Evolutionary conservation across 179 eudicot genomes (phyloP).

Genomic region (Beta lomatogona): DNA sequence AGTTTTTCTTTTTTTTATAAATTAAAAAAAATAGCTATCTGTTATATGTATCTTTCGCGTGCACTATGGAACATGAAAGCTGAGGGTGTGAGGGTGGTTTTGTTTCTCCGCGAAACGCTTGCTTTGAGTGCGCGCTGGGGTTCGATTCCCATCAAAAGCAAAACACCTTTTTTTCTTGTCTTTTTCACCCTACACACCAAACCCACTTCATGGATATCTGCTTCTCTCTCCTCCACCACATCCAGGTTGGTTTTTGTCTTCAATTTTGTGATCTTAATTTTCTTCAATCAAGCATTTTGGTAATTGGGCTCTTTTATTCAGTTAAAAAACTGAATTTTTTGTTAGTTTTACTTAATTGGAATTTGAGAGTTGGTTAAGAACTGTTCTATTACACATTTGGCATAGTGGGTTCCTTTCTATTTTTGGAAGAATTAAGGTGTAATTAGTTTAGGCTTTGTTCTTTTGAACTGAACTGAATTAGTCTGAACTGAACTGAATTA

Average conservation of each 20-base stretch:
- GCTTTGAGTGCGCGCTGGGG: too few relatives aligned
- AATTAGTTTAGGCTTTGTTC: too few relatives aligned
- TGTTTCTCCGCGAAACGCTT: too few relatives aligned
- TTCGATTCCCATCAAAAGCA: too few relatives aligned
- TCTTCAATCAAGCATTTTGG: not conserved
- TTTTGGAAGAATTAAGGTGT: not conserved
- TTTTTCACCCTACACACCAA: conserved; percentile 31
- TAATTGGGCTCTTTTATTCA: not conserved
- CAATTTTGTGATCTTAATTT: not conserved
- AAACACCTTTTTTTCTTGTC: too few relatives aligned
- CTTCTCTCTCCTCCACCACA: conserved; percentile 45
- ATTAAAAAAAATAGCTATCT: too few relatives aligned
- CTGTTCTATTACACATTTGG: conserved; percentile 11
- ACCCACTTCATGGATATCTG: conserved; percentile 30
- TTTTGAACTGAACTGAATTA: too few relatives aligned
- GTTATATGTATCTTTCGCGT: too few relatives aligned
- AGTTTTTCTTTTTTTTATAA: too few relatives aligned
- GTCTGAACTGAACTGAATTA: too few relatives aligned
- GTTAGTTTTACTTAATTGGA: not conserved
- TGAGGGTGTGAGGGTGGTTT: too few relatives aligned
- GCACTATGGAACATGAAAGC: too few relatives aligned
- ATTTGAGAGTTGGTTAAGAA: not conserved
- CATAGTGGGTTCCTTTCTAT: not conserved
- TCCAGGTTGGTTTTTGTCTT: conserved; percentile 30
- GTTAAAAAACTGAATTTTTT: not conserved